These are phyloP conservation scores for Hymenoscyphus salicellus DNA, from an alignment of 2,329 filamentous ascomycete species.

Conservation along the genomic window DNA sequence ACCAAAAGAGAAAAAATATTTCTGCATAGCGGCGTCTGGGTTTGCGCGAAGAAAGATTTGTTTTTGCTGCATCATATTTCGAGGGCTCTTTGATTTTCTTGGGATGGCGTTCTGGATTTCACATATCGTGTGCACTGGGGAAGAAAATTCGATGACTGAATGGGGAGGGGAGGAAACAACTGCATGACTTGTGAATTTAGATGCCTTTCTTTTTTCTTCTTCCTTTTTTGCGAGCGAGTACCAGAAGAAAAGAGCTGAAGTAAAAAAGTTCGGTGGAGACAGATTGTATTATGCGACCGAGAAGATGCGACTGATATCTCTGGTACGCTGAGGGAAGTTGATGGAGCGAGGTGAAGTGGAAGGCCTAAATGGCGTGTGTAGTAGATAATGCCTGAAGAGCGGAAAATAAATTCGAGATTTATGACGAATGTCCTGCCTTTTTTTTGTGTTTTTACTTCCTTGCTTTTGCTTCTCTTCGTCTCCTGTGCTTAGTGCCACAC, in stretches of 20 bases:
- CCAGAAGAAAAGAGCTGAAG: background rate
- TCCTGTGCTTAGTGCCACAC: background rate
- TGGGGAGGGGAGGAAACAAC: slow-evolving; percentile 10
- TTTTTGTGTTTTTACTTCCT: background rate
- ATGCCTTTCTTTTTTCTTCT: slow-evolving; percentile 3
- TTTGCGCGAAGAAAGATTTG: slow-evolving; percentile 17
- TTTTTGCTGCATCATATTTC: slow-evolving; percentile 17
- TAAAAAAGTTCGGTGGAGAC: background rate
- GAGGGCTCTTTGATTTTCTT: slow-evolving; percentile 1
- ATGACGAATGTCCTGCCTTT: background rate
- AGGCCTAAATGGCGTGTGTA: background rate
- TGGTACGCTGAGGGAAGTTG: background rate
- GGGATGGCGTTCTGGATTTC: slow-evolving; percentile 18
- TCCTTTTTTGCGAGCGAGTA: background rate
- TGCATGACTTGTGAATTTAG: slow-evolving; percentile 14
- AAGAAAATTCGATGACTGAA: slow-evolving; percentile 3
- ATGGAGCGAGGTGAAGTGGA: background rate
- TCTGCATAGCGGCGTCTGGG: slow-evolving; percentile 27
- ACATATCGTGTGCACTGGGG: slow-evolving; percentile 9
- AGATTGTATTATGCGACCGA: slow-evolving; percentile 7
- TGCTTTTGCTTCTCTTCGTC: background rate
- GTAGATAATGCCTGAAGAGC: slow-evolving; percentile 4
- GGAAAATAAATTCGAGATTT: background rate
- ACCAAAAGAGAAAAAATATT: slow-evolving; percentile 25
- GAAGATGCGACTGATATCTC: background rate